phyloP scores from a whole-genome alignment of 2,329 filamentous ascomycete genomes.

The Aspergillus sp. region DNA sequence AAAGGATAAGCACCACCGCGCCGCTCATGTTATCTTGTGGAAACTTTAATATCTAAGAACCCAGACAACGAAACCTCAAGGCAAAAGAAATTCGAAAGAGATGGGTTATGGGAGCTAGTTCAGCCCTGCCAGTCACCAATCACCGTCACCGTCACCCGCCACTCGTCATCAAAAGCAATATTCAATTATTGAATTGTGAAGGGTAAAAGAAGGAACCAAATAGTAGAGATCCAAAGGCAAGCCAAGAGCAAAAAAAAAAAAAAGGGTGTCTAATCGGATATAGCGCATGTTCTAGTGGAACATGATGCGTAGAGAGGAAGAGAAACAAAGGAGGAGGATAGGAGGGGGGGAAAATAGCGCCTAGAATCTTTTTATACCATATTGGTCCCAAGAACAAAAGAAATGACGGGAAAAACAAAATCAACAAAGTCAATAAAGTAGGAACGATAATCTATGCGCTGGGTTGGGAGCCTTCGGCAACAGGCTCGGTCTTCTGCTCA shows the following conservation, averaged over 20 bases:
- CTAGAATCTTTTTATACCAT: slow-evolving; percentile 14
- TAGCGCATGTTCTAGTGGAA: slow-evolving; percentile 5
- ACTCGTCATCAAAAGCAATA: neutral
- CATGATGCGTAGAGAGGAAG: slow-evolving; percentile 8
- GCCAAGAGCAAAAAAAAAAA: neutral
- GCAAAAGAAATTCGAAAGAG: neutral
- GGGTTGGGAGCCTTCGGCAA: slow-evolving; percentile 25
- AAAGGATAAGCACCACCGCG: slow-evolving; percentile 9
- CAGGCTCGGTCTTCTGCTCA: slow-evolving; percentile 28
- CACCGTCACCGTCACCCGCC: neutral
- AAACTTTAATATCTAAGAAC: slow-evolving; percentile 16
- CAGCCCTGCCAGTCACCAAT: neutral
- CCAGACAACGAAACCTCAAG: neutral
- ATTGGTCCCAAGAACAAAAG: slow-evolving; percentile 20
- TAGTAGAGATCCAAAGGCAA: neutral
- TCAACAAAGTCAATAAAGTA: slow-evolving; percentile 14
- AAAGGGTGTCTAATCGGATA: neutral
- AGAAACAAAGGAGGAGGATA: neutral
- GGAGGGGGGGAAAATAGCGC: slow-evolving; percentile 4
- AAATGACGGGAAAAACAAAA: slow-evolving; percentile 4
- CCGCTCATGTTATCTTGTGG: slow-evolving; percentile 12
- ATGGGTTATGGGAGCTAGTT: neutral
- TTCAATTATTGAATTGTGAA: slow-evolving; percentile 6
- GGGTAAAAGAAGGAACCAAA: neutral
- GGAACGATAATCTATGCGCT: slow-evolving; percentile 27